Base-by-base conservation (phyloP, 768 basidiomycete species). In the Lactarius indigo region DNA sequence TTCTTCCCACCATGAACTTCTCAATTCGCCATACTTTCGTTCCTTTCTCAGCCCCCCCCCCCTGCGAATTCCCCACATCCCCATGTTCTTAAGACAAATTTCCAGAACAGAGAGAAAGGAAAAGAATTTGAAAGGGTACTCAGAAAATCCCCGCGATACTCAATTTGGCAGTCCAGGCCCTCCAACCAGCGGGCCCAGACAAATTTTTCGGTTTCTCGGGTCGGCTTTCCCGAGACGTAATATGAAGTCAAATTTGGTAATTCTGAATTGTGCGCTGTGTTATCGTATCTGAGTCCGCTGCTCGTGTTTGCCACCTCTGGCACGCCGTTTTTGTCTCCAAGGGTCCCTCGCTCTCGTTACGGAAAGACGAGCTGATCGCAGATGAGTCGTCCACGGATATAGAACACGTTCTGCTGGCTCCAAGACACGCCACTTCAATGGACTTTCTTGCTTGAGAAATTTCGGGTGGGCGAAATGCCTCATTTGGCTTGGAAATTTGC, bases 41-140 rank as follows among this genome's bases (percentile, higher is more conserved):
- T 10, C 23, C 42, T 59, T 50, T 31, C 44, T 41, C 33, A n/a
- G n/a, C 10, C 1, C 23, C 23, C 56, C 10, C 1, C 23, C 23
- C 56, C 23, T 50, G 41, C 44, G 35, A 63, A 17, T 63, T 57
- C 30, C 56, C 63, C 55, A 42, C 31, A 41, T 13, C 12, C 56
- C 35, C 33, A 47, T 35, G 26, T 30, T 57, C n/a, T 37, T 23
- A 15, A 35, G 42, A 37, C 33, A 6, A 28, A 37, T 35, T 52
- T 37, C 42, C 37, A 28, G 30, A 59, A 55, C 4, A 60, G 52
- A 66, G 35, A 26, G 52, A 55, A 55, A 35, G 60, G 39, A 37
- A 55, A n/a, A 28, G 60, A 50, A 20, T 61, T 39, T 63, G 47
- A 50, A 63, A 33, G 42, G 42, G 44, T 57, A 26, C 65, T 39